Conservation (phyloP, 2,329 filamentous ascomycete species). For the Juglanconis sp. region DNA sequence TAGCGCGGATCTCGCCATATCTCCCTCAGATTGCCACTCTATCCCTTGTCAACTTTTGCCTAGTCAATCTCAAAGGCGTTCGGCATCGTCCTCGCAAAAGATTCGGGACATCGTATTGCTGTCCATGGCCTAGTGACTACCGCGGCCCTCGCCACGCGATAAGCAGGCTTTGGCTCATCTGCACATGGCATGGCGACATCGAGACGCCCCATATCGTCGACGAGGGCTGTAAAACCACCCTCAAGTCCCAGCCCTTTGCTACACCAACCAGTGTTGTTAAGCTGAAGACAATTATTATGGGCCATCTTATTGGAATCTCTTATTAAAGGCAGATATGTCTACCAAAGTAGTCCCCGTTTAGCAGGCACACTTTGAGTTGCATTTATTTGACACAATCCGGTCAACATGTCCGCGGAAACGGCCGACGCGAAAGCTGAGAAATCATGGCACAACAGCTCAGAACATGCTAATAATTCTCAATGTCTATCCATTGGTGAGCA, state of each 20-base stretch:
- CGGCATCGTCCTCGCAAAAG: no score
- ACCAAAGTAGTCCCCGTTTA: not conserved
- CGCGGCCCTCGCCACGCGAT: not conserved
- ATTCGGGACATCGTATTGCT: no score
- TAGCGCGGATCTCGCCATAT: slow-evolving; percentile 17
- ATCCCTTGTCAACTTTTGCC: not conserved
- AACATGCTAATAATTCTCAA: not conserved
- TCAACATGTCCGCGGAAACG: not conserved
- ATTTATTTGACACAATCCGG: no score
- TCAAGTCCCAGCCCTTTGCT: not conserved
- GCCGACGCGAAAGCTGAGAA: not conserved
- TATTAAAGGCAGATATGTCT: not conserved
- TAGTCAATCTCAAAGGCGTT: not conserved
- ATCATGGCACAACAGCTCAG: not conserved
- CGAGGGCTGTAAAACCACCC: not conserved
- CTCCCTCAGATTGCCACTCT: slow-evolving; percentile 10
- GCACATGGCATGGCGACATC: slow-evolving; percentile 4
- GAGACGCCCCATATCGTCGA: not conserved
- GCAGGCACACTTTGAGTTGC: not conserved
- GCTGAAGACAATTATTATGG: not conserved
- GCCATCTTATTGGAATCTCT: not conserved
- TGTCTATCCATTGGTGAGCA: not conserved
- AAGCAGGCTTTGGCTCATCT: not conserved
- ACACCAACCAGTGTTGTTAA: not conserved
- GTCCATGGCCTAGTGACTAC: not conserved